A percentile compares a stretch with the other conserved stretches of the same genome.
Evolutionary conservation across 78 protist species (phyloP).

Genomic region (Thecamonas trahens): DNA sequence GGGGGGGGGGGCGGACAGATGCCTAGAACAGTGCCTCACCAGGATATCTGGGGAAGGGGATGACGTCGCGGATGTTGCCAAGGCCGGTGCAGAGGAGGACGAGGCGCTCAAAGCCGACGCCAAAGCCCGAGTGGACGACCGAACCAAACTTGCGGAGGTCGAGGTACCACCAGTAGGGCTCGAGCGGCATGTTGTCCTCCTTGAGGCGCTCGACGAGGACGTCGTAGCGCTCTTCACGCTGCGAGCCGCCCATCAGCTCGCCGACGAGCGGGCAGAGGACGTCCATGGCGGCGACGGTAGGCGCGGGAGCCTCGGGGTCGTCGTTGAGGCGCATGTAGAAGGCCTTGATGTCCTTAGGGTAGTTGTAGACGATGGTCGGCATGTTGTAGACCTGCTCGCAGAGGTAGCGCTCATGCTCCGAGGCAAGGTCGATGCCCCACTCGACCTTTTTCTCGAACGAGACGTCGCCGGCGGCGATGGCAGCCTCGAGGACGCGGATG

Average conservation of each 20-base stretch:
- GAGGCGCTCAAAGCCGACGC: constrained; percentile 67
- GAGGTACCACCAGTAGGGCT: constrained; percentile 33
- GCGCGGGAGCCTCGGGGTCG: not conserved
- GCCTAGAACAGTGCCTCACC: not conserved
- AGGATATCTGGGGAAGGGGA: constrained; percentile 48
- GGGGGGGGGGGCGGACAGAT: too few species aligned
- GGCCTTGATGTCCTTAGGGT: constrained; percentile 33
- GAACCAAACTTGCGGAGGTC: constrained; percentile 60
- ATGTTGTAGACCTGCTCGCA: not conserved
- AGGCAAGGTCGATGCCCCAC: constrained; percentile 42
- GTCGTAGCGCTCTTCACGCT: constrained; percentile 55
- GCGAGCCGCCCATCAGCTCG: constrained; percentile 69
- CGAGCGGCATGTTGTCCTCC: too few species aligned
- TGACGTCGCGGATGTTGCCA: constrained; percentile 51
- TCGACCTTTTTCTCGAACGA: not conserved
- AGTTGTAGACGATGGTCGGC: constrained; percentile 20
- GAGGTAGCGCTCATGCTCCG: constrained; percentile 69
- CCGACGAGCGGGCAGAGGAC: constrained; percentile 65
- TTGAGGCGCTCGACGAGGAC: too few species aligned
- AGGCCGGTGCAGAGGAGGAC: constrained; percentile 37
- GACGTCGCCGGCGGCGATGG: not conserved
- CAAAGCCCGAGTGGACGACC: constrained; percentile 58
- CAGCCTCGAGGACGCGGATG: not conserved
- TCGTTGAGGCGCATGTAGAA: constrained; percentile 66
- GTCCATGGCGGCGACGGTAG: constrained; percentile 51